A percentile compares a stretch with the other conserved stretches of the same genome.
Evolutionary conservation across 2,329 filamentous ascomycete species (phyloP).

Genomic region (Diplodia mutila): DNA sequence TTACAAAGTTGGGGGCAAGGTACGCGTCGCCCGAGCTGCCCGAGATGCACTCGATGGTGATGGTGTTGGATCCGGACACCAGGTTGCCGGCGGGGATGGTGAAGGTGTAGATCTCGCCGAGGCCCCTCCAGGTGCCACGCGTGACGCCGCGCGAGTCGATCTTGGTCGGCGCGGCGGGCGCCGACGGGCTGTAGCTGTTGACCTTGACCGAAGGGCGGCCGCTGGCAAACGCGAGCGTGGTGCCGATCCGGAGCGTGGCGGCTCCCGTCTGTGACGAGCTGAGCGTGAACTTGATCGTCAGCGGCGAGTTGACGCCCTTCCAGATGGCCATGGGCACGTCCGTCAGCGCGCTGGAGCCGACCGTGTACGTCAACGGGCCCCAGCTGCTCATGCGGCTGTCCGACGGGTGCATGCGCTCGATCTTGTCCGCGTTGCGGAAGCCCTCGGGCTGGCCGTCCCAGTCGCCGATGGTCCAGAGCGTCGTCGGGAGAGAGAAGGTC

Average conservation of each 20-base stretch:
- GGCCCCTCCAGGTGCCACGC: conserved; percentile 66
- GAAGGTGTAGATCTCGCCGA: conserved; percentile 67
- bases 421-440: conserved; percentile 69
- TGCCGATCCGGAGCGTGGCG: conserved; percentile 66
- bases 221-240: conserved; percentile 65
- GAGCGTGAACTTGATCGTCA: conserved; percentile 65
- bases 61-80: conserved; percentile 60
- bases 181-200: conserved; percentile 57
- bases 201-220: conserved; percentile 61
- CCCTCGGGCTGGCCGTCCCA: conserved; percentile 64
- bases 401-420: conserved; percentile 70
- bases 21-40: conserved; percentile 61
- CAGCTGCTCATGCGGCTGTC: conserved; percentile 67
- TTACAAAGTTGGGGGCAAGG: conserved; percentile 60
- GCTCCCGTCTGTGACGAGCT: conserved; percentile 52
- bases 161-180: conserved; percentile 61
- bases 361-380: conserved; percentile 64
- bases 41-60: conserved; percentile 62
- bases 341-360: conserved; percentile 57
- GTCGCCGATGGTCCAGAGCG: conserved; percentile 67
- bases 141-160: conserved; percentile 69
- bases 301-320: conserved; percentile 61
- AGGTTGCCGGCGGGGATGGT: conserved; percentile 63
- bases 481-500: conserved; percentile 49
- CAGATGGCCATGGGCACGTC: conserved; percentile 70